Base-by-base conservation (phyloP, 345 rosid genomes). In the Turritis glabra region DNA sequence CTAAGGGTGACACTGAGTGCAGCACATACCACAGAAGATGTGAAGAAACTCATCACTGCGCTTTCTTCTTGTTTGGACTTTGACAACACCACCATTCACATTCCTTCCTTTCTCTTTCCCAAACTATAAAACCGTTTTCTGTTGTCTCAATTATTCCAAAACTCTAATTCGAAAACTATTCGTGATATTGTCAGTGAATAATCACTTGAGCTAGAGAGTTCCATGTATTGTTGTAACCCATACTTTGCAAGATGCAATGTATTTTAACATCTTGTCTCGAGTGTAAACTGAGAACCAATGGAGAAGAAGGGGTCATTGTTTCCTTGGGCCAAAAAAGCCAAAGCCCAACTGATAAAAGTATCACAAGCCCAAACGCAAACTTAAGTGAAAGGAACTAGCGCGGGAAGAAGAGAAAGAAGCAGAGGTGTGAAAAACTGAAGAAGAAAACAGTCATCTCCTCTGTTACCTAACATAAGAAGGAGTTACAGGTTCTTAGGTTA, bases 1-100 rank as follows among this genome's bases (percentile, higher is more conserved):
- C 82, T 95, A 66, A 85, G 97, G 21, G 87, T 95, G 14, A 88
- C 97, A 63, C 77, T 95, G 15, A 73, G 85, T 61, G 92, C 99
- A 53, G 80, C 87, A 3, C 99, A 92, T 80, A 84, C 92, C 0
- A 40, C 72, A 8, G 96, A 87, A 21, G 97, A 95, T 82, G 69
- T 92, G 80, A 85, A 83, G 92, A 88, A 86, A 84, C 89, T 95
- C 52, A 67, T 82, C 40, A 52, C 80, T 35, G 88, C 93, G 4
- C 82, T 92, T 23, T 83, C 93, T 52, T 8, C 73, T 66, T 84
- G 85, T 76, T 82, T 88, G 60, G 82, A 78, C 70, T 75, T 90
- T 27, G 75, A 76, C 77, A 90, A 83, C 4, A 46, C 73, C 50
- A 41, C 74, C 55, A 57, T 50, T 33, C 64, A 51, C 66, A 56